These are phyloP conservation scores for Talaromyces sp. DNA, from an alignment of 2,329 filamentous ascomycete genomes.

Conservation along the genomic window DNA sequence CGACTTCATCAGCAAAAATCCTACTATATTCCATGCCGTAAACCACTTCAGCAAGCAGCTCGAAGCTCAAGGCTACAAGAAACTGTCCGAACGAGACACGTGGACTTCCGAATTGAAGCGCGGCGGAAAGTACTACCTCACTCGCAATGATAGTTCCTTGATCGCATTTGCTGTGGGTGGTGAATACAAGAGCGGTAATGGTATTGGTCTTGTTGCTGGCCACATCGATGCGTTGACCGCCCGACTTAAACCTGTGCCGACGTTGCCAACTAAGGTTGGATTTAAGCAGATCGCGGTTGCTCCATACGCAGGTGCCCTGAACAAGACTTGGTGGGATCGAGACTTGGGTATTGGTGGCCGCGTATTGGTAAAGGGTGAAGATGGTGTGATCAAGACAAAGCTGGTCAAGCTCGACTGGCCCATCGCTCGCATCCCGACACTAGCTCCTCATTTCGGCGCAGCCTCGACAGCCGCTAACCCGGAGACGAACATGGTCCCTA, in stretches of 20 bases:
- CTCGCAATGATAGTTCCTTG: conserved; percentile 79
- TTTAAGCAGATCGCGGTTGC: conserved; percentile 88
- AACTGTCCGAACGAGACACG: conserved; percentile 70
- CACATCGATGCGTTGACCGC: conserved; percentile 92
- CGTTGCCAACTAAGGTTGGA: conserved; percentile 76
- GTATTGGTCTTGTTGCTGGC: conserved; percentile 81
- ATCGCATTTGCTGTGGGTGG: conserved; percentile 82
- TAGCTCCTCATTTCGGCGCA: conserved; percentile 89
- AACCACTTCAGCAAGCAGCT: conserved; percentile 73
- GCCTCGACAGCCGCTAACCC: conserved; percentile 67
- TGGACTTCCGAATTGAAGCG: conserved; percentile 71
- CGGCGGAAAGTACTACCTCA: conserved; percentile 85
- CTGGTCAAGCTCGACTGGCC: conserved; percentile 93
- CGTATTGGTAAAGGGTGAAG: conserved; percentile 74
- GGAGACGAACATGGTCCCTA: conserved; percentile 91
- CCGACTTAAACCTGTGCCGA: conserved; percentile 85
- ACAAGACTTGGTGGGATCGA: conserved; percentile 93
- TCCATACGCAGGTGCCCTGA: conserved; percentile 84
- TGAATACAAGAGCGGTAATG: conserved; percentile 78
- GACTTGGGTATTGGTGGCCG: conserved; percentile 88
- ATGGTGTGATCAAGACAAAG: conserved; percentile 73
- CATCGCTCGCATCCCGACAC: conserved; percentile 84
- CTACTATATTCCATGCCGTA: conserved; percentile 90
- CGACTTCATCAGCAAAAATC: conserved; percentile 82
- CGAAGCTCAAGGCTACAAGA: conserved; percentile 67